Conservation (phyloP, 2,329 filamentous ascomycete genomes). For the Phaeomoniella chlamydospora region DNA sequence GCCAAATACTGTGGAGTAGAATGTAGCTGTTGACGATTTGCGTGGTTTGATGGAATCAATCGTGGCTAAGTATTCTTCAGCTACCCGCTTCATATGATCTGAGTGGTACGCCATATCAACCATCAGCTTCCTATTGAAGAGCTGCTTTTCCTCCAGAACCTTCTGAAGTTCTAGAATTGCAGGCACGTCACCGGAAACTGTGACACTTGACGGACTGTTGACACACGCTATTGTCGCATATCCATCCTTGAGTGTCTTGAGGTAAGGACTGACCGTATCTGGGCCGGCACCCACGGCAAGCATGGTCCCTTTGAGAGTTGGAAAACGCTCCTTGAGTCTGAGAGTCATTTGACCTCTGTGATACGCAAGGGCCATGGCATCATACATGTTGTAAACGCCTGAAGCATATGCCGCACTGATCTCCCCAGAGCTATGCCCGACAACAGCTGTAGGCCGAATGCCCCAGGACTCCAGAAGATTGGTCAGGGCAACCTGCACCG, state of each 20-base stretch:
- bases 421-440: slow-evolving; percentile 18
- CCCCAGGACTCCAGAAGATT: slow-evolving; percentile 15
- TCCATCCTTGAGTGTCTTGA: not conserved
- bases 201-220: slow-evolving; percentile 2
- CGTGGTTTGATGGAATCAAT: not conserved
- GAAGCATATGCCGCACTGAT: slow-evolving; percentile 19
- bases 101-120: slow-evolving; percentile 14
- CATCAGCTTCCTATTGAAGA: slow-evolving; percentile 5
- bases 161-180: slow-evolving; percentile 1
- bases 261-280: not conserved
- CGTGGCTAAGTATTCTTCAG: not conserved
- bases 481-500: slow-evolving; percentile 16
- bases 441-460: slow-evolving; percentile 11
- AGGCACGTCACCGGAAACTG: slow-evolving; percentile 2
- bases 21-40: not conserved
- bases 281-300: slow-evolving; percentile 11
- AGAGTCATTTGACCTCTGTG: slow-evolving; percentile 9
- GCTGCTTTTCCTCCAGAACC: slow-evolving; percentile 1
- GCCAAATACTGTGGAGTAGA: slow-evolving; percentile 13
- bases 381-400: slow-evolving; percentile 8
- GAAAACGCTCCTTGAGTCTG: slow-evolving; percentile 6
- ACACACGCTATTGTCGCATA: slow-evolving; percentile 1
- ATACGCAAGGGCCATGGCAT: slow-evolving; percentile 13
- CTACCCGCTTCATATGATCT: slow-evolving; percentile 6
- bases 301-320: slow-evolving; percentile 11